Conservation (phyloP, 805 yeast genomes). For the Candida arabinofermentans region DNA sequence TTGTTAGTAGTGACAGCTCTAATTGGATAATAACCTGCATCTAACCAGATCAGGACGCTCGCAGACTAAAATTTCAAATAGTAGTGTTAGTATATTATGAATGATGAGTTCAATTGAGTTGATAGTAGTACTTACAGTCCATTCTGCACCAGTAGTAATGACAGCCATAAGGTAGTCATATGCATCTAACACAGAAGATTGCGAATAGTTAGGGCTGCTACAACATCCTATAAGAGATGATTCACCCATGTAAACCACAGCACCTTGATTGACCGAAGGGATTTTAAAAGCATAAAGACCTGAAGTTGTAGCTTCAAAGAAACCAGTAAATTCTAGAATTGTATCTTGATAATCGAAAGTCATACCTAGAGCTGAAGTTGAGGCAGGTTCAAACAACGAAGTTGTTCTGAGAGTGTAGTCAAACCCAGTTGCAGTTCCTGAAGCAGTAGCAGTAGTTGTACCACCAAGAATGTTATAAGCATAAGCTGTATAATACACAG, state of each 20-base stretch:
- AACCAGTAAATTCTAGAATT: conserved; percentile 8
- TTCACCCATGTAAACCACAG: conserved; percentile 3
- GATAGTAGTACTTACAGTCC: conserved; percentile 2
- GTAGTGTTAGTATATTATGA: background rate
- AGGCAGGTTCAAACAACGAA: background rate
- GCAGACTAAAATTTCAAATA: background rate
- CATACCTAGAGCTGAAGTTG: conserved; percentile 2
- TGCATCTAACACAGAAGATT: background rate
- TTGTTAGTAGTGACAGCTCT: conserved; percentile 24
- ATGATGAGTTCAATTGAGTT: too few species aligned
- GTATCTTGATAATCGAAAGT: conserved; percentile 1
- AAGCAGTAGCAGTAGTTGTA: background rate
- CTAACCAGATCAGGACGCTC: background rate
- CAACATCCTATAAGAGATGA: conserved; percentile 4
- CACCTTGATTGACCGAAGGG: conserved; percentile 2
- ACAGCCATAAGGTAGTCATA: conserved; percentile 2
- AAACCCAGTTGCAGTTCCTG: background rate
- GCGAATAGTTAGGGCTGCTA: background rate
- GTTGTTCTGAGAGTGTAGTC: background rate
- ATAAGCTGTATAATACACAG: conserved; percentile 3
- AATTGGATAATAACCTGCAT: conserved; percentile 28
- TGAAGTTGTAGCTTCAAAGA: conserved; percentile 4
- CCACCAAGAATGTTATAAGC: background rate
- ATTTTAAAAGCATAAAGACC: conserved; percentile 4
- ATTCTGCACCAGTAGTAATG: background rate